phyloP scores from a whole-genome alignment of 345 rosid genomes.

The Angophora floribunda region DNA sequence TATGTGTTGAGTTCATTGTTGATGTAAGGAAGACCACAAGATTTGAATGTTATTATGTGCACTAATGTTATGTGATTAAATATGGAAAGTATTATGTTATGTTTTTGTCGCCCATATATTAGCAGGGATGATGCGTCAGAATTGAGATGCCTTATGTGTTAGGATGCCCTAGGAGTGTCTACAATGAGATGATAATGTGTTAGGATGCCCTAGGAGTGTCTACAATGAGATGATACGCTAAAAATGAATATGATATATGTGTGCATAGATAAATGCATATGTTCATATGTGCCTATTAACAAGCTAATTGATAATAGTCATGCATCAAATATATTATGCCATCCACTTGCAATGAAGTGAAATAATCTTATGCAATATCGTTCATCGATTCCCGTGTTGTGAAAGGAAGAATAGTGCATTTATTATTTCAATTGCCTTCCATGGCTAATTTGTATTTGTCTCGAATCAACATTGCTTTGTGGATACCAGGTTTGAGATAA shows the following conservation, averaged over 20 bases:
- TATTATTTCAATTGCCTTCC: background rate
- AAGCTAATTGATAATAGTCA: background rate
- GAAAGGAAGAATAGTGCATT: background rate
- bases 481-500: background rate
- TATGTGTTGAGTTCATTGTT: background rate
- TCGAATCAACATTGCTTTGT: background rate
- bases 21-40: background rate
- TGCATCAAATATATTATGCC: background rate
- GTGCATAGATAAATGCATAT: background rate
- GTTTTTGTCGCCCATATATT: background rate
- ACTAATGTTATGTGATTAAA: background rate
- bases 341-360: background rate
- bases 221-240: background rate
- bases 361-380: background rate
- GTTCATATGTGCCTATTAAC: background rate
- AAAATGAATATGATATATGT: too few relatives aligned
- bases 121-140: background rate
- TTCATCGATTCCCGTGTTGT: background rate
- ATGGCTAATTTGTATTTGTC: background rate
- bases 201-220: background rate
- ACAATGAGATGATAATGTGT: background rate
- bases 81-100: too few relatives aligned
- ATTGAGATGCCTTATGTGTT: background rate
- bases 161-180: background rate
- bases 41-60: background rate